Percentiles rank a stretch among this genome's conserved stretches.
Evolutionary conservation across 176 grass and related monocot species (phyloP).

Genomic region (Pontederia paniculata): DNA sequence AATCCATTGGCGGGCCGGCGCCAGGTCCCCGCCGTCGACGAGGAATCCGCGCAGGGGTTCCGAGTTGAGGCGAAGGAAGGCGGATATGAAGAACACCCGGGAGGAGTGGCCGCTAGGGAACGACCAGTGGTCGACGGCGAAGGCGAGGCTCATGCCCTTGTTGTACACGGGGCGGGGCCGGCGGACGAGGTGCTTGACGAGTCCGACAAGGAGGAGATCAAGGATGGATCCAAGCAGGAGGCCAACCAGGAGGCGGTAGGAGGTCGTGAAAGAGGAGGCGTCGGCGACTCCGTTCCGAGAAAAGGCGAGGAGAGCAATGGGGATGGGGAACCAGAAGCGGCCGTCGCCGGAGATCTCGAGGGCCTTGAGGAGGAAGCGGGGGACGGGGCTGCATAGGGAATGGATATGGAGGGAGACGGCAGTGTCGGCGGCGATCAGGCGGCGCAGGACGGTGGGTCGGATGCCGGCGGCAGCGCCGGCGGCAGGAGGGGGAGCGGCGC

Average conservation of each 20-base stretch:
- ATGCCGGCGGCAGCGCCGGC: not conserved
- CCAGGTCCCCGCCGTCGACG: not conserved
- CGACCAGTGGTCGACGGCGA: conserved; percentile 69
- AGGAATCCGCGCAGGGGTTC: conserved; percentile 4
- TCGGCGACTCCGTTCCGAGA: conserved; percentile 2
- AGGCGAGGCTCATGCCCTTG: conserved; percentile 68
- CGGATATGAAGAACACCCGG: conserved; percentile 62
- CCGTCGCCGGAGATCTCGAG: conserved; percentile 79
- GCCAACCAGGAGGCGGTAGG: conserved; percentile 33
- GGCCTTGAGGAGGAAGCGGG: conserved; percentile 73
- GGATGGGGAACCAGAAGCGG: conserved; percentile 77
- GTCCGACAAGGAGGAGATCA: conserved; percentile 59
- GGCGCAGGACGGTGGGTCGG: conserved; percentile 14
- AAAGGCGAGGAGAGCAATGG: conserved; percentile 46
- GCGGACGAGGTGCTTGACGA: conserved; percentile 65
- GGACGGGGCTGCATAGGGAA: conserved; percentile 49
- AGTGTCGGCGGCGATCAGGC: conserved; percentile 31
- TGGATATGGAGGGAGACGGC: conserved; percentile 50
- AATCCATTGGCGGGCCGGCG: conserved; percentile 11
- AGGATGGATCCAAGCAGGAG: conserved; percentile 50
- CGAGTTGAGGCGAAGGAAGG: conserved; percentile 31
- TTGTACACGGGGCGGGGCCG: conserved; percentile 77
- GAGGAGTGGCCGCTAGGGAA: conserved; percentile 91
- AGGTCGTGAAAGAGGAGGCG: conserved; percentile 19
- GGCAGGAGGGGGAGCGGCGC: not conserved